Conservation (phyloP, 2,329 filamentous ascomycete genomes). For the Xylariales sp. region DNA sequence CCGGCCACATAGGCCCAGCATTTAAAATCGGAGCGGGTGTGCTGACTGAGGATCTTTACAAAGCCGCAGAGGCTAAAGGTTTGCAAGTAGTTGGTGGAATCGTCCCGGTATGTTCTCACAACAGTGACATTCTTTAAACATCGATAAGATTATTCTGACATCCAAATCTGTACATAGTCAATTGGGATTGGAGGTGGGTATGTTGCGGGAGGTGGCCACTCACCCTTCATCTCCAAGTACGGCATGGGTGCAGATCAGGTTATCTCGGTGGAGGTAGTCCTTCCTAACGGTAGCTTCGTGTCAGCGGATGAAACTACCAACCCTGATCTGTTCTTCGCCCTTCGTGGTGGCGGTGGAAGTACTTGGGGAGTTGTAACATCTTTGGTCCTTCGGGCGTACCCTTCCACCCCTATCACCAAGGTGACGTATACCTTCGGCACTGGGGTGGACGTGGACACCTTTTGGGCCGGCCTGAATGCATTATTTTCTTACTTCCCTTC, state of each 20-base stretch:
- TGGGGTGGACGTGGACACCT: constrained; percentile 15
- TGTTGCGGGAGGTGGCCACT: constrained; percentile 45
- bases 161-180: constrained; percentile 18
- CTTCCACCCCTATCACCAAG: constrained; percentile 25
- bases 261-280: constrained; percentile 44
- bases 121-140: background rate
- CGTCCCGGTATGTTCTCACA: constrained; percentile 19
- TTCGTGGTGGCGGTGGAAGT: constrained; percentile 39
- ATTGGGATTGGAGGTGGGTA: constrained; percentile 43
- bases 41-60: constrained; percentile 46
- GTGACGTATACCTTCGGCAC: constrained; percentile 23
- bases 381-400: constrained; percentile 28
- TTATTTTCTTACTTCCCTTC: constrained; percentile 8
- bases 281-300: constrained; percentile 35
- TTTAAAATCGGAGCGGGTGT: constrained; percentile 52
- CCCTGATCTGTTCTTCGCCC: constrained; percentile 45
- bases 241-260: constrained; percentile 43
- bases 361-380: constrained; percentile 38
- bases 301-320: constrained; percentile 35
- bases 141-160: background rate
- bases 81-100: constrained; percentile 47
- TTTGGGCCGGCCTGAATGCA: constrained; percentile 15
- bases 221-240: constrained; percentile 38
- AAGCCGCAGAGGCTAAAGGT: constrained; percentile 37
- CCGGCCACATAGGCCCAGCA: constrained; percentile 32